Base-by-base conservation (phyloP, 768 basidiomycete species). In the Suillus fuscotomentosus region DNA sequence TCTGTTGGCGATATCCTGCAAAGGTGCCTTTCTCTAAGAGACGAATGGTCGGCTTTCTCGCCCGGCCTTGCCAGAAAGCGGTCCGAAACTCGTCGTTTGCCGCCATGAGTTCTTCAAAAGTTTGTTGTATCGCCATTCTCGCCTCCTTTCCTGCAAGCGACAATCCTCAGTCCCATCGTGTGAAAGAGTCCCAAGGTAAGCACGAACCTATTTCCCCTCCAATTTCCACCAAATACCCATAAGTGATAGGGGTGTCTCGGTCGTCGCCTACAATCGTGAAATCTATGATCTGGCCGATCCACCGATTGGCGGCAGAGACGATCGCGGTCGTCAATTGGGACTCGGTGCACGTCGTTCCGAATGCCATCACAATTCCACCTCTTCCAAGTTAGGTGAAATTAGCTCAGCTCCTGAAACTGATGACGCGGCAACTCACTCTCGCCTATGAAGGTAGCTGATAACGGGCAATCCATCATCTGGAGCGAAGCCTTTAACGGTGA, bases 381-480 rank as follows among this genome's bases (percentile, higher is more conserved):
- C 71, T 70, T 20, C 36, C 14, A 60, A 54, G 8, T 20, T 6
- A n/a, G n/a, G n/a, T 3, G 3, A 51, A 9, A 4, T 51, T 13
- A 63, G 42, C 34, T 34, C 2, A 51, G 22, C 14, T 5, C 17
- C 53, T 13, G 6, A 36, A 31, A 34, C 8, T 11, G 41, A 20
- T 13, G 4, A 13, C 5, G 3, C 9, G 3, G 36, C 50, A n/a
- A 59, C 63, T 61, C 22, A 55, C 61, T 65, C 51, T 64, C 27
- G 41, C 54, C 51, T 36, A 15, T 60, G 36, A 27, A 42, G 24
- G 36, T 64, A 65, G 20, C 24, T 50, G 10, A 65, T 27, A 22
- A 67, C n/a, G 8, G 66, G 64, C 17, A 48, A 39, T 20, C 66
- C 66, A n/a, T 67, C 60, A 11, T 42, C 43, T 17, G 64, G 66